Base-by-base conservation (phyloP, 148 eudicot species). In the Cornus suecica region DNA sequence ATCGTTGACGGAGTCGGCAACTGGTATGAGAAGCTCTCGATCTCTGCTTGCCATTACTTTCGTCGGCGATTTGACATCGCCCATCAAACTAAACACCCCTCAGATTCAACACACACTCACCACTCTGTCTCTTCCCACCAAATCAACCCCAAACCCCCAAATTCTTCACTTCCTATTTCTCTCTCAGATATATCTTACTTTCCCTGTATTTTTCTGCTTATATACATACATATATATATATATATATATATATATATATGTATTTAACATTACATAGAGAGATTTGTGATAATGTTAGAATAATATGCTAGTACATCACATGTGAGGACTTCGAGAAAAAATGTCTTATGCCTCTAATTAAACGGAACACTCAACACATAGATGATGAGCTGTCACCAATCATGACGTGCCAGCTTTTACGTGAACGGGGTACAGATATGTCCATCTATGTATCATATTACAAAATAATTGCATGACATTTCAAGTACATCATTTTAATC, bases 11-110 rank as follows among this genome's bases (percentile, higher is more conserved):
- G 76, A 73, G 72, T 84, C 88, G 72, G 97, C 86, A 32, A 94
- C 94, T 45, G 97, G 98, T 13, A 94, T 83, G 13, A 94, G 92
- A 71, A 94, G 94, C 81, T 93, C 97, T 5, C 93, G 95, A 90
- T 93, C 97, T 88, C 74, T 81, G 58, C 65, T 84, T 31, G 82
- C 88, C 85, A 83, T 84, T 27, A 79, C 86, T 10, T 54, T 79
- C 29, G 79, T 27, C 42, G 85, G 69, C 25, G 88, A 68, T 81
- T 90, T 90, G 5, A 90, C 94, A 83, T 90, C 94, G 24, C 85
- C 90, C 93, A 88, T 87, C 23, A 58, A 7, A 58, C 61, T 18
- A 58, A 7, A 58, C 61, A 25, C 25, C 25, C 58, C 62, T 58
- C 62, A 58, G 22, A 29, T 71, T 71, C 74, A 54, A 31, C 63